These are phyloP conservation scores for Suillus alpinus DNA, from an alignment of 768 basidiomycete species.

Conservation along the genomic window DNA sequence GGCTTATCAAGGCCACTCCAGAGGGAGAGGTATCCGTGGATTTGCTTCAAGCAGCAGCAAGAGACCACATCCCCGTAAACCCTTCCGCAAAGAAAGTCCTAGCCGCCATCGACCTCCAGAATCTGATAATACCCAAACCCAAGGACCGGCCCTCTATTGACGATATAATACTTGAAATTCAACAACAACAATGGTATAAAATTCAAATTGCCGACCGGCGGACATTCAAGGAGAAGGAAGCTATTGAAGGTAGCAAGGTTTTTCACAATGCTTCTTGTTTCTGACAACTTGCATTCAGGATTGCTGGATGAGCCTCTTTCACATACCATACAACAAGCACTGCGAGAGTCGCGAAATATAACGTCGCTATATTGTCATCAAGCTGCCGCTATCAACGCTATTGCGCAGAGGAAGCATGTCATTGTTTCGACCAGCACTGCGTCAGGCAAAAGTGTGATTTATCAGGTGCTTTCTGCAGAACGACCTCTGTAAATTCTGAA, in stretches of 20 bases:
- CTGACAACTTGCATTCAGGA: conserved; percentile 29
- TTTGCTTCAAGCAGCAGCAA: conserved; percentile 64
- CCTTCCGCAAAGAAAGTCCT: conserved; percentile 30
- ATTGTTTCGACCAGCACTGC: conserved; percentile 91
- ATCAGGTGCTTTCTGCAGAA: conserved; percentile 55
- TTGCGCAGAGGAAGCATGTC: conserved; percentile 60
- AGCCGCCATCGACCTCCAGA: not conserved
- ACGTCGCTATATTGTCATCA: conserved; percentile 66
- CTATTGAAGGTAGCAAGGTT: conserved; percentile 43
- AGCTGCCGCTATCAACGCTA: conserved; percentile 64
- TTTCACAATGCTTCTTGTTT: not conserved
- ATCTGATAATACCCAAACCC: conserved; percentile 34
- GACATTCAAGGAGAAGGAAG: conserved; percentile 50
- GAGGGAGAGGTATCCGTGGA: conserved; percentile 56
- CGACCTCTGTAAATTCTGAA: not conserved
- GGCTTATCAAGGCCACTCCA: conserved; percentile 56
- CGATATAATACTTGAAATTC: conserved; percentile 56
- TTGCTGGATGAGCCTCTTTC: conserved; percentile 58
- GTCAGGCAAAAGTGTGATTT: conserved; percentile 86
- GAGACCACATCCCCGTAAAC: conserved; percentile 69
- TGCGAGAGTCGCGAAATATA: conserved; percentile 60
- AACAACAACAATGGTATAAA: conserved; percentile 60
- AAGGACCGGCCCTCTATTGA: conserved; percentile 57
- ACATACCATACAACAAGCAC: conserved; percentile 48
- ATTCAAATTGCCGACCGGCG: conserved; percentile 64